Evolutionary conservation across 2,329 filamentous ascomycete species (phyloP).

Genomic region (Neofusicoccum sp.): DNA sequence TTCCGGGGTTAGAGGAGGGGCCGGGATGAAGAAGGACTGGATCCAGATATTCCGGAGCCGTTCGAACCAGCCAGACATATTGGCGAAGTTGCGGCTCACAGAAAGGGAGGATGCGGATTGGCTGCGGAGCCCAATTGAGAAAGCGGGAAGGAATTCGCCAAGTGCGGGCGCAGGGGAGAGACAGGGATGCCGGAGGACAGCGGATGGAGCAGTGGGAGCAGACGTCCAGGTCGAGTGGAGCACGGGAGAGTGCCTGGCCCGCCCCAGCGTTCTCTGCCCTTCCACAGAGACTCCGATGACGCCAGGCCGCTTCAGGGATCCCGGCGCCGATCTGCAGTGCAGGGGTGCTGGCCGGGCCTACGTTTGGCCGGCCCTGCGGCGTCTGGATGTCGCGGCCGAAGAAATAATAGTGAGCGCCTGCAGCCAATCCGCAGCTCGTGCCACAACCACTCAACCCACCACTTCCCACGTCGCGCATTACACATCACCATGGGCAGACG

Average conservation of each 20-base stretch:
- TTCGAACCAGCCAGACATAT: slow-evolving; percentile 15
- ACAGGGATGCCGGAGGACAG: background rate
- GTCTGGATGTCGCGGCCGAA: background rate
- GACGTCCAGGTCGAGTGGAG: background rate
- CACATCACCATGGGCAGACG: slow-evolving; percentile 4
- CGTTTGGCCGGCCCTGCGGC: slow-evolving; percentile 2
- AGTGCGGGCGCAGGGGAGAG: background rate
- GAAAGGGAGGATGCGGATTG: background rate
- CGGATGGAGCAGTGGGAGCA: background rate
- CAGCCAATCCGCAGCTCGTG: slow-evolving; percentile 6
- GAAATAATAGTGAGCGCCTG: slow-evolving; percentile 4
- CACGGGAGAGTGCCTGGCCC: background rate
- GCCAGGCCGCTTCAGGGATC: slow-evolving; percentile 15
- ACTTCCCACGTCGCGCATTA: slow-evolving; percentile 7
- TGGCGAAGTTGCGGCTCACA: background rate
- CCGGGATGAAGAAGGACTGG: slow-evolving; percentile 31
- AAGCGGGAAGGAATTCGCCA: background rate
- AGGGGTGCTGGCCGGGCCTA: background rate
- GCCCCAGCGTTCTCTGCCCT: slow-evolving; percentile 9
- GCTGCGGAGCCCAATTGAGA: background rate
- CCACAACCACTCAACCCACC: slow-evolving; percentile 5
- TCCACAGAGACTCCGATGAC: slow-evolving; percentile 12
- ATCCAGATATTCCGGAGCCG: slow-evolving; percentile 19
- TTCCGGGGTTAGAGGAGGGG: slow-evolving; percentile 44
- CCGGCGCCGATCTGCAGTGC: background rate